These are phyloP conservation scores for Aureobasidium leucospermi DNA, from an alignment of 2,329 filamentous ascomycete species.

Conservation along the genomic window DNA sequence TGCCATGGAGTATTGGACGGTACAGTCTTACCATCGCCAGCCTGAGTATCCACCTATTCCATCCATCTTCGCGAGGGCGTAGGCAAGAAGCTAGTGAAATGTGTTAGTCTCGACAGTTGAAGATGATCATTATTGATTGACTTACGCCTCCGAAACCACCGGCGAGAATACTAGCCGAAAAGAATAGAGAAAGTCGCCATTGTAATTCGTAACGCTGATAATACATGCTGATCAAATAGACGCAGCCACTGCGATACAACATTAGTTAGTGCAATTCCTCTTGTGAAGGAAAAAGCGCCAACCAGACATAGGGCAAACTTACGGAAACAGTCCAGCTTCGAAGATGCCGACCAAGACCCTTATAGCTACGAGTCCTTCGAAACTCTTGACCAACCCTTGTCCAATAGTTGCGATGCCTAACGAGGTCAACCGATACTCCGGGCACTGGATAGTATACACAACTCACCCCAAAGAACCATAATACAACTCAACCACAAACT, in stretches of 20 bases:
- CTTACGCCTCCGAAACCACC: slow-evolving; percentile 8
- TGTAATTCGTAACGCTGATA: slow-evolving; percentile 38
- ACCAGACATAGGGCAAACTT: slow-evolving; percentile 19
- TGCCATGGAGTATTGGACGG: slow-evolving; percentile 4
- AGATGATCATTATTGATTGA: neutral
- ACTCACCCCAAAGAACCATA: slow-evolving; percentile 30
- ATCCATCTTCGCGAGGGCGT: slow-evolving; percentile 26
- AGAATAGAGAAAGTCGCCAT: slow-evolving; percentile 5
- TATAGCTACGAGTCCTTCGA: slow-evolving; percentile 25
- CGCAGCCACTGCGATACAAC: slow-evolving; percentile 19
- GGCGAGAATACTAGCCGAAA: slow-evolving; percentile 27
- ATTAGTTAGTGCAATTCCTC: slow-evolving; percentile 17
- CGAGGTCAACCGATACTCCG: neutral
- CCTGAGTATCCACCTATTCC: slow-evolving; percentile 25
- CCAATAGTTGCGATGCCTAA: slow-evolving; percentile 29
- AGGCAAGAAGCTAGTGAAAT: slow-evolving; percentile 19
- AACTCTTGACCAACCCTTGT: slow-evolving; percentile 28
- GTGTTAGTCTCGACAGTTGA: neutral
- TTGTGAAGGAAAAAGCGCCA: no score
- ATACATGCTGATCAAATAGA: slow-evolving; percentile 31
- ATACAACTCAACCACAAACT: slow-evolving; percentile 28
- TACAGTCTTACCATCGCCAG: slow-evolving; percentile 23
- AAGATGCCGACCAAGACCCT: slow-evolving; percentile 30
- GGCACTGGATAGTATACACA: rapidly evolving
- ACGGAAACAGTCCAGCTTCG: slow-evolving; percentile 31